A percentile compares a stretch with the other conserved stretches of the same genome.
Evolutionary conservation across 2,329 filamentous ascomycete genomes (phyloP).

Genomic region (Pseudogymnoascus sp.): DNA sequence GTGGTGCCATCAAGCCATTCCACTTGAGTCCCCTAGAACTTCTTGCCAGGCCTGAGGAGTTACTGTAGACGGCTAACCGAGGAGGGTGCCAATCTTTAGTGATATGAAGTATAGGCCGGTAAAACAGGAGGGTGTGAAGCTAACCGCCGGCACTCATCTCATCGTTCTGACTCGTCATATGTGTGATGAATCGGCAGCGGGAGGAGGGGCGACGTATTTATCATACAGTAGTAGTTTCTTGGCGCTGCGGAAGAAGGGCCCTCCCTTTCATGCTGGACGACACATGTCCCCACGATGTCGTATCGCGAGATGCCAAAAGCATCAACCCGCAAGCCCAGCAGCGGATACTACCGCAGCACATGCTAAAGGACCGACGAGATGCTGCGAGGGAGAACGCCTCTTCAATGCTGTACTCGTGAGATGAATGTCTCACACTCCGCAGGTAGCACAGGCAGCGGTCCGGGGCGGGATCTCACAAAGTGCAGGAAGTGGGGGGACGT

Average conservation of each 20-base stretch:
- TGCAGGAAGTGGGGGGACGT: not conserved
- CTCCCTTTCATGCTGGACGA: not conserved
- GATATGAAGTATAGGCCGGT: not conserved
- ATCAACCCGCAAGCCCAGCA: not conserved
- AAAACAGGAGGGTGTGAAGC: not conserved
- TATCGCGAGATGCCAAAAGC: not conserved
- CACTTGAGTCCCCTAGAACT: not conserved
- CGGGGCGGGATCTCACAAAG: not conserved
- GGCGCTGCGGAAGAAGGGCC: not conserved
- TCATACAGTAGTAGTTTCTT: not conserved
- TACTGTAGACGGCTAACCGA: not conserved
- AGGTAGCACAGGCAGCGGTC: conserved; percentile 1
- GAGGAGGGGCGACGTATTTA: not conserved
- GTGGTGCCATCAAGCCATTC: not conserved
- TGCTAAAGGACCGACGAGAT: not conserved
- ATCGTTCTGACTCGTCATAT: conserved; percentile 4
- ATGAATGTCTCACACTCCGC: not conserved
- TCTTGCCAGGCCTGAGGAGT: not conserved
- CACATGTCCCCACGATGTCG: not conserved
- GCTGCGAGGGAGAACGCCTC: not conserved
- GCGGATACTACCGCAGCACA: not conserved
- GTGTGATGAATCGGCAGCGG: conserved; percentile 1
- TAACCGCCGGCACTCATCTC: not conserved
- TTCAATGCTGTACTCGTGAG: not conserved
- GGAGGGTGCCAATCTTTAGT: not conserved